Evolutionary conservation across 768 basidiomycete species (phyloP).

Genomic region (Phallus indusiatus): DNA sequence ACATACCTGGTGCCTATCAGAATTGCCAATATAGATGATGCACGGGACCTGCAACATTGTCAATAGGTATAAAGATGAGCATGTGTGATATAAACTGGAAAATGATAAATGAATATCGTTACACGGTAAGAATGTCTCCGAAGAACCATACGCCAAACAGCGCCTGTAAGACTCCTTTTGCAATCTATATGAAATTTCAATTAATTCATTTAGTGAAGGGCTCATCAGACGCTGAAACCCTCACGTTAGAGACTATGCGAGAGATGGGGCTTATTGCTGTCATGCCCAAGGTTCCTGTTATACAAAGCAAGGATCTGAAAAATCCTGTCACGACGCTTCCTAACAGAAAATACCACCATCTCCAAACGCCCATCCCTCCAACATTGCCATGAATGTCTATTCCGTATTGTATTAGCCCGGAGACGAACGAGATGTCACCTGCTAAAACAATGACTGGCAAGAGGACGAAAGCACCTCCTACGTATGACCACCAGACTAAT

Average conservation of each 20-base stretch:
- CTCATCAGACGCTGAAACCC: conserved; percentile 17
- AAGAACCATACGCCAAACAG: conserved; percentile 72
- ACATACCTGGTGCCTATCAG: background rate
- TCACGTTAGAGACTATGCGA: conserved; percentile 75
- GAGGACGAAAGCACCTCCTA: conserved; percentile 56
- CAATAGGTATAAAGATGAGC: background rate
- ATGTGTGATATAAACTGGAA: background rate
- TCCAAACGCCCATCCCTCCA: conserved; percentile 26
- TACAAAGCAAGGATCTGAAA: conserved; percentile 74
- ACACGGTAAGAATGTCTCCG: conserved; percentile 64
- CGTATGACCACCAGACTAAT: conserved; percentile 73
- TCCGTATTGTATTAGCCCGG: conserved; percentile 26
- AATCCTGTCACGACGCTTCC: conserved; percentile 61
- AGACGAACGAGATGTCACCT: conserved; percentile 40
- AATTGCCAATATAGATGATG: background rate
- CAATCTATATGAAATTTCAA: conserved; percentile 42
- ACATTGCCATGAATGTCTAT: conserved; percentile 7
- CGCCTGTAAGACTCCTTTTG: conserved; percentile 77
- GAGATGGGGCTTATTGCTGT: conserved; percentile 77
- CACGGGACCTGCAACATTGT: background rate
- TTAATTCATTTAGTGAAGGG: background rate
- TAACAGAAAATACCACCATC: conserved; percentile 43
- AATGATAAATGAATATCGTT: conserved; percentile 20
- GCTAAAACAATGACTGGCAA: conserved; percentile 50
- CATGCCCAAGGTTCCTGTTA: conserved; percentile 73